phyloP scores from a whole-genome alignment of 2,329 filamentous ascomycete genomes.

The Alternaria consortialis region DNA sequence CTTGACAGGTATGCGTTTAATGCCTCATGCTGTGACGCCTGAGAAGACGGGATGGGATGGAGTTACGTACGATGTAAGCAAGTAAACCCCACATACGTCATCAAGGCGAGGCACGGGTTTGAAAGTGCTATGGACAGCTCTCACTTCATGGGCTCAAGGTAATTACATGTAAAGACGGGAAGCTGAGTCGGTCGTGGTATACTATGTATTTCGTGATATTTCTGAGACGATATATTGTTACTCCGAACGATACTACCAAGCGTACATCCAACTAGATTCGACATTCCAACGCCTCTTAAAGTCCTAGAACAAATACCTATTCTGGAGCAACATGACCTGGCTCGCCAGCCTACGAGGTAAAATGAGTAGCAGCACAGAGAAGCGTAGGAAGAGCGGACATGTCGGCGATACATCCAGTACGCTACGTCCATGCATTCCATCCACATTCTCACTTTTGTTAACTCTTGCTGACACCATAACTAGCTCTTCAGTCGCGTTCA shows the following conservation, averaged over 20 bases:
- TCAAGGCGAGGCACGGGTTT: neutral
- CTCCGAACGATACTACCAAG: neutral
- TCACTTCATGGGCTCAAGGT: neutral
- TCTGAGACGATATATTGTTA: neutral
- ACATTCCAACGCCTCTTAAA: neutral
- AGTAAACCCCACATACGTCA: neutral
- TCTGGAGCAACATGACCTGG: neutral
- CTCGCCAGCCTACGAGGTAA: neutral
- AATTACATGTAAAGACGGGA: neutral
- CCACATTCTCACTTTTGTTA: neutral
- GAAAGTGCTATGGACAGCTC: neutral
- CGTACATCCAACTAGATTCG: no score
- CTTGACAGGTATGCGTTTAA: neutral
- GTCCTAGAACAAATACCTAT: neutral
- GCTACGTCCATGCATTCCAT: neutral
- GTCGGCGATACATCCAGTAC: neutral
- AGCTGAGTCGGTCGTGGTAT: neutral
- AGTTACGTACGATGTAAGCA: neutral
- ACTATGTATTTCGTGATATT: neutral
- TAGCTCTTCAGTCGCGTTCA: neutral
- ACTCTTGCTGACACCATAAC: neutral
- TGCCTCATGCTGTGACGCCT: neutral
- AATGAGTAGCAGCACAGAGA: neutral
- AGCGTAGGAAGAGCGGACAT: neutral
- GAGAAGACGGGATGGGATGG: neutral